These are phyloP conservation scores for Metarhizium sp. DNA, from an alignment of 2,329 filamentous ascomycete genomes.

Conservation along the genomic window DNA sequence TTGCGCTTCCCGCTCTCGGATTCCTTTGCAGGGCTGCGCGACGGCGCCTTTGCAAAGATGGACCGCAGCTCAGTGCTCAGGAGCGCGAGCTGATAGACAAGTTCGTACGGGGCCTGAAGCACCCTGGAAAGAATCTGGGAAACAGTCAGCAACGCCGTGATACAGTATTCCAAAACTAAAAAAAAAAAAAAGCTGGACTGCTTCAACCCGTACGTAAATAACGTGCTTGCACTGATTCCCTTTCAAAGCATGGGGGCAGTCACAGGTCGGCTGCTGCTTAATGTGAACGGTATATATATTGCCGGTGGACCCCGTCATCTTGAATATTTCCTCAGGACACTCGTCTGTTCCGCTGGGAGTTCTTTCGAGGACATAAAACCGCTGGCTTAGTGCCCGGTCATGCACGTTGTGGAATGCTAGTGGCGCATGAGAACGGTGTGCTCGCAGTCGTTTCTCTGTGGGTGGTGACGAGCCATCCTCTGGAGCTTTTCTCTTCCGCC, in stretches of 20 bases:
- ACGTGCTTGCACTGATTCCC: conserved; percentile 58
- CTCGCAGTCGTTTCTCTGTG: conserved; percentile 26
- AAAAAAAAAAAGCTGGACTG: background rate
- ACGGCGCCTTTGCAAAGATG: conserved; percentile 46
- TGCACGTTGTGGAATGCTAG: conserved; percentile 29
- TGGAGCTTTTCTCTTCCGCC: conserved; percentile 10
- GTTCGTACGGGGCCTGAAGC: conserved; percentile 43
- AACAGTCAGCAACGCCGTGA: background rate
- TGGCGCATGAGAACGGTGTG: conserved; percentile 17
- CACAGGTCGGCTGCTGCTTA: conserved; percentile 39
- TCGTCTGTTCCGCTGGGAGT: conserved; percentile 22
- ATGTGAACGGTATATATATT: conserved; percentile 55
- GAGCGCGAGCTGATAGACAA: conserved; percentile 55
- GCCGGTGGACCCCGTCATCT: conserved; percentile 54
- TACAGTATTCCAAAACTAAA: background rate
- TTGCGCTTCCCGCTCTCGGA: conserved; percentile 31
- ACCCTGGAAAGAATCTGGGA: conserved; percentile 46
- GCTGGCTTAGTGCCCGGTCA: conserved; percentile 29
- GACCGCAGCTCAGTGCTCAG: conserved; percentile 47
- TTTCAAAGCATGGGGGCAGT: conserved; percentile 43
- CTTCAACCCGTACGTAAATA: conserved; percentile 37
- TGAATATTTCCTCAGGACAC: conserved; percentile 41
- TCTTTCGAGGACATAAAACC: conserved; percentile 37
- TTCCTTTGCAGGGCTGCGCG: conserved; percentile 28
- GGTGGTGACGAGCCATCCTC: background rate